phyloP scores from a whole-genome alignment of 805 yeast species.

The Nakazawaea ishiwadae region DNA sequence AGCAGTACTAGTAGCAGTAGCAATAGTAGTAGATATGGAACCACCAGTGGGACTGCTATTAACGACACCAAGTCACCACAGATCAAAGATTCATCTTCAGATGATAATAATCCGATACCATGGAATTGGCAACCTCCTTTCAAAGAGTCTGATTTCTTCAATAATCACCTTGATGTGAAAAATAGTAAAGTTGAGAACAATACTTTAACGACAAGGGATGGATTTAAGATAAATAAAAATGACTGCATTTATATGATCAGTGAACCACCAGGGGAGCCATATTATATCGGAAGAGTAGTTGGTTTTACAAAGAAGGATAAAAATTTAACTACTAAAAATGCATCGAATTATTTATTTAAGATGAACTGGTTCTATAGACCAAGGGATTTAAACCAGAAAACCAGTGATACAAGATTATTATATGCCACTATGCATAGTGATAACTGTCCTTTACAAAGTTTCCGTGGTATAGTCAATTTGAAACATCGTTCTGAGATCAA shows the following conservation, averaged over 20 bases:
- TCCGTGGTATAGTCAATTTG: conserved; percentile 72
- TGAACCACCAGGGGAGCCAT: conserved; percentile 94
- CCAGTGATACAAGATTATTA: conserved; percentile 68
- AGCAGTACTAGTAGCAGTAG: neutral
- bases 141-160: conserved; percentile 32
- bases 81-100: too few relatives aligned
- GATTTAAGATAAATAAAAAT: conserved; percentile 37
- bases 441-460: conserved; percentile 68
- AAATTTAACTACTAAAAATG: conserved; percentile 31
- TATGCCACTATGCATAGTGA: conserved; percentile 87
- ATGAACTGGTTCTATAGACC: conserved; percentile 94
- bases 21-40: neutral
- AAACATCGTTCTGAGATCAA: conserved; percentile 63
- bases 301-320: conserved; percentile 54
- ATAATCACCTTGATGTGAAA: conserved; percentile 34
- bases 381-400: conserved; percentile 66
- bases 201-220: conserved; percentile 32
- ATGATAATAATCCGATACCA: too few relatives aligned
- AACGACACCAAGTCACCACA: too few relatives aligned
- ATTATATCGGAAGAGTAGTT: conserved; percentile 78
- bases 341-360: conserved; percentile 52
- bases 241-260: conserved; percentile 80
- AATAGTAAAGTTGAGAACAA: conserved; percentile 36
- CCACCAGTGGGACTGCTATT: neutral
- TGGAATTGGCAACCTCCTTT: conserved; percentile 49